Percentiles rank a stretch among this genome's conserved stretches.
phyloP scores from a whole-genome alignment of 495 filamentous ascomycete species.

The Cercophora sp. region DNA sequence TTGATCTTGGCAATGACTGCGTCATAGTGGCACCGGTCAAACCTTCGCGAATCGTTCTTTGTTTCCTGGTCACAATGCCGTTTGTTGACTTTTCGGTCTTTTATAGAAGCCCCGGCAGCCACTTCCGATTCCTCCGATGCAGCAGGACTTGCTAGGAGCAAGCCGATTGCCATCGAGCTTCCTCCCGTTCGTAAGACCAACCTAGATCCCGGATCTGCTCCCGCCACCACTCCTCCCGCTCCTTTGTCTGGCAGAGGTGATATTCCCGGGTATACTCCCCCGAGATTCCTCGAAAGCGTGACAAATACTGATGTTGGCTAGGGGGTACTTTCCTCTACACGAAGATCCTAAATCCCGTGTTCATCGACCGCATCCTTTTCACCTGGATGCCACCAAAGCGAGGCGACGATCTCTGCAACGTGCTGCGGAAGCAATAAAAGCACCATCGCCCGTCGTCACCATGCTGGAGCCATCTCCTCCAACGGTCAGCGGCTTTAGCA shows the following conservation, averaged over 20 bases:
- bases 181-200: conserved; percentile 30
- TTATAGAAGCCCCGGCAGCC: conserved; percentile 3
- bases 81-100: not conserved
- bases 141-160: conserved; percentile 18
- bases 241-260: conserved; percentile 50
- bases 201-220: conserved; percentile 17
- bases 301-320: conserved; percentile 9
- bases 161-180: conserved; percentile 46
- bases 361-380: conserved; percentile 40
- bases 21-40: conserved; percentile 4
- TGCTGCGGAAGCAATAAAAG: conserved; percentile 23
- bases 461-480: conserved; percentile 12
- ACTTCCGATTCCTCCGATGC: not conserved
- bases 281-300: no score
- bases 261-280: conserved; percentile 41
- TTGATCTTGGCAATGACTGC: conserved; percentile 15
- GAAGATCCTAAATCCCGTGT: conserved; percentile 39
- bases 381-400: conserved; percentile 33
- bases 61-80: not conserved
- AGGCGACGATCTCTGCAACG: conserved; percentile 28
- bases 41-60: not conserved
- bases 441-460: not conserved
- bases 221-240: conserved; percentile 36
- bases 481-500: conserved; percentile 10
- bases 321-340: conserved; percentile 51